phyloP scores from a whole-genome alignment of 176 grass and related monocot species.

The Musa acuminata region DNA sequence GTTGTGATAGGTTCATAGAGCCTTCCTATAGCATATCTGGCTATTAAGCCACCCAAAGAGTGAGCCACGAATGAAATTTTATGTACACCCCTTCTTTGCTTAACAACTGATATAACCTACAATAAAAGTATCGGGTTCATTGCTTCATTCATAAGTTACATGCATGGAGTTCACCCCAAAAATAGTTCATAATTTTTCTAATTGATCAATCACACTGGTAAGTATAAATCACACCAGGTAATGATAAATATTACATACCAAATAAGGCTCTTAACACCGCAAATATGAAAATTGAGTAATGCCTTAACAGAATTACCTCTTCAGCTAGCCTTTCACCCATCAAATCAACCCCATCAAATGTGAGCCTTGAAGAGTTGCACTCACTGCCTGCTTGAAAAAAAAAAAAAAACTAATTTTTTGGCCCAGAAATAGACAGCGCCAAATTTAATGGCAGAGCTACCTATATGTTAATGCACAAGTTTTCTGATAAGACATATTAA shows the following conservation, averaged over 20 bases:
- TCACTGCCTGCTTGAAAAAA: conserved; percentile 49
- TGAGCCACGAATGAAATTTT: conserved; percentile 96
- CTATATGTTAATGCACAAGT: neutral
- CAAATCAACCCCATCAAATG: conserved; percentile 85
- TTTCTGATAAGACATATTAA: neutral
- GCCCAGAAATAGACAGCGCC: no score
- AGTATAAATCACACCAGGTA: no score
- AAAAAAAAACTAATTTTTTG: neutral
- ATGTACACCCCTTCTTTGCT: conserved; percentile 39
- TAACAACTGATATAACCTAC: conserved; percentile 67
- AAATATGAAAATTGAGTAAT: neutral
- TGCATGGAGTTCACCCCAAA: no score
- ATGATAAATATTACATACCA: no score
- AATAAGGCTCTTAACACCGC: neutral
- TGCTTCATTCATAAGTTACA: neutral
- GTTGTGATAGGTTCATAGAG: conserved; percentile 37
- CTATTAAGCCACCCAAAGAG: conserved; percentile 77
- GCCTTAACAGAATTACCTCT: conserved; percentile 42
- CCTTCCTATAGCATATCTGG: conserved; percentile 82
- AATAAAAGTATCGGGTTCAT: conserved; percentile 21
- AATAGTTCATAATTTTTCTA: no score
- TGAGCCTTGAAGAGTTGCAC: conserved; percentile 68
- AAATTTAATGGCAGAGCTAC: neutral
- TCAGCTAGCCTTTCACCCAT: conserved; percentile 98
- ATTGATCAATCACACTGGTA: no score